These are phyloP conservation scores for Gonium pectorale DNA, from an alignment of 139 green algal species.

Conservation along the genomic window DNA sequence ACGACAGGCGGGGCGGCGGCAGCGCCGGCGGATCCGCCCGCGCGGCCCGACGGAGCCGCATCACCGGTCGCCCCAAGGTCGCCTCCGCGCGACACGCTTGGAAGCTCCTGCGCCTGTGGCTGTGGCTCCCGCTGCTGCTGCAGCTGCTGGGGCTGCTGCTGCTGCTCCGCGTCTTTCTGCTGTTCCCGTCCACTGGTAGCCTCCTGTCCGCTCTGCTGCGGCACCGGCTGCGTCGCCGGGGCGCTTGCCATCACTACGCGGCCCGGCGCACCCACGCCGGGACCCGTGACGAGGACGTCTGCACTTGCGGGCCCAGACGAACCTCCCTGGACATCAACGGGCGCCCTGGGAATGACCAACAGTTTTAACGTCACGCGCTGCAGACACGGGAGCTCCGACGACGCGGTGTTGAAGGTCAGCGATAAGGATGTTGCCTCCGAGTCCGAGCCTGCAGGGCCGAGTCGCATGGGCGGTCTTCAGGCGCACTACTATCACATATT, in stretches of 20 bases:
- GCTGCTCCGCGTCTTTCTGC: not conserved
- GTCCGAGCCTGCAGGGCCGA: not conserved
- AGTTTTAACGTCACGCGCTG: constrained; percentile 38
- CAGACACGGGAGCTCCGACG: constrained; percentile 18
- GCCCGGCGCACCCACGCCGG: not conserved
- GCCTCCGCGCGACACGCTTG: too few relatives aligned
- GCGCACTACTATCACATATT: not conserved
- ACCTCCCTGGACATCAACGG: constrained; percentile 40
- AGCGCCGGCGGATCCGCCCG: too few relatives aligned
- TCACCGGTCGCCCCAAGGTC: not conserved
- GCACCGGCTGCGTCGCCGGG: constrained; percentile 8
- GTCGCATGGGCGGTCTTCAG: too few relatives aligned
- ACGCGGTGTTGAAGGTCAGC: constrained; percentile 32
- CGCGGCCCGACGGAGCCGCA: too few relatives aligned
- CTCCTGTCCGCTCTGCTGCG: not conserved
- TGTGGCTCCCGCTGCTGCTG: not conserved
- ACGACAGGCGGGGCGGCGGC: too few relatives aligned
- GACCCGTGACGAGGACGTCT: not conserved
- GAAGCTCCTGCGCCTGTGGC: too few relatives aligned
- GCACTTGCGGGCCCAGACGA: not conserved
- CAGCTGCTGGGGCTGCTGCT: not conserved
- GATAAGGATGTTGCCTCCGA: constrained; percentile 6
- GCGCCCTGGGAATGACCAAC: constrained; percentile 7
- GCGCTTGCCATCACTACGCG: constrained; percentile 27
- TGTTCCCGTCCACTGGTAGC: not conserved